Base-by-base conservation (phyloP, 1,284 basidiomycete species). In the Xerocomus cyaneibrunnescens region DNA sequence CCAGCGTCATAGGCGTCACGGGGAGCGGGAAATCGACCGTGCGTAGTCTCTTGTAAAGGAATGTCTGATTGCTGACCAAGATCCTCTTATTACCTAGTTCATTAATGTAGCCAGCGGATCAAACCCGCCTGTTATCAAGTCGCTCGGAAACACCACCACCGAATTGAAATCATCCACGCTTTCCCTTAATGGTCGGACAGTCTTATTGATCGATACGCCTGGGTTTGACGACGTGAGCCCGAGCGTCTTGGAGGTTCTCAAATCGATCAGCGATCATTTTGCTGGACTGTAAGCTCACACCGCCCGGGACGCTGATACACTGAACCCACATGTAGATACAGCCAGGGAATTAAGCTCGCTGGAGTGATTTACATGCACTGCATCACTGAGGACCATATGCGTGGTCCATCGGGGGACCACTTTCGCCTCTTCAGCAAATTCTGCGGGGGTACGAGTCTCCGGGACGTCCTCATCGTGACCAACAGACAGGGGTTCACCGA, bases 291-390 rank as follows among this genome's bases (percentile, higher is more conserved):
- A 45, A 54, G 68, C 38, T 37, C 23, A 16, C 19, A 16, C 37
- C 17, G 12, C 16, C 31, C 7, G 2, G 9, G 12, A 22, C 34
- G 16, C 4, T 1, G 13, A 44, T 19, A 22, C 19, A 27, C 30
- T 37, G 23, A 44, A 42, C 35, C 23, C 21, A 27, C 31, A 17
- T 37, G 19, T 43, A 74, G 72, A 23, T 72, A 71, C 44, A 52
- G 67, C 34, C 56, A 62, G 28, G 66, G 67, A 5, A 45, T 64
- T 41, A 74, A 69, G 38, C 62, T 81, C 12, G 66, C 72, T 6
- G 79, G 79, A 0, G 68, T 81, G 35, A 70, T 81, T n/a, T 81
- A 79, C 60, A 67, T 79, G 63, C 78, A 81, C 52, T 67, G 74
- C 7, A 77, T 78, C 50, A 66, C 75, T 16, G 77, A 77, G 57